Percentiles rank a stretch among this genome's conserved stretches.
phyloP scores from a whole-genome alignment of 352 stramenopile species.

The Peronospora belbahrii region DNA sequence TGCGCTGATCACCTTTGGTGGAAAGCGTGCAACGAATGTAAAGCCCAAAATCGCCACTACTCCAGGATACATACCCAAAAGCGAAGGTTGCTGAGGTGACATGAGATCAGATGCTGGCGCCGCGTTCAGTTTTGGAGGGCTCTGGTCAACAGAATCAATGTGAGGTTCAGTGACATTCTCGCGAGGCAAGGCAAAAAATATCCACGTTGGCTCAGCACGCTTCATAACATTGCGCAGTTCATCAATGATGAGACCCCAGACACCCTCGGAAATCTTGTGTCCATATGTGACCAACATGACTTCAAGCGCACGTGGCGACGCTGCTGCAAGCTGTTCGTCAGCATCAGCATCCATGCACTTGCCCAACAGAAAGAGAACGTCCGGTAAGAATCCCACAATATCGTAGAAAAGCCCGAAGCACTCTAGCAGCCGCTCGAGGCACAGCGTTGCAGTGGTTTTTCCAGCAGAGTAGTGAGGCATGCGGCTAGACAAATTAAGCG shows the following conservation, averaged over 20 bases:
- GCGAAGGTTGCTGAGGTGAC: conserved; percentile 43
- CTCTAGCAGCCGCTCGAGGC: conserved; percentile 50
- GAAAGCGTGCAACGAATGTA: conserved; percentile 42
- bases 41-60: conserved; percentile 48
- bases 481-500: conserved; percentile 8
- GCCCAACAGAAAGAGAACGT: conserved; percentile 66
- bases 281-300: conserved; percentile 62
- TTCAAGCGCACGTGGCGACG: conserved; percentile 51
- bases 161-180: conserved; percentile 3
- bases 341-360: conserved; percentile 73
- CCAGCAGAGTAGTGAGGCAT: conserved; percentile 32
- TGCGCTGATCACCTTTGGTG: conserved; percentile 47
- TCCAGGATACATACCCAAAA: conserved; percentile 65
- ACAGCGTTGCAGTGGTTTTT: conserved; percentile 60
- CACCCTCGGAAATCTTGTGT: conserved; percentile 72
- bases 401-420: conserved; percentile 81
- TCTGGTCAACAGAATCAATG: conserved; percentile 2
- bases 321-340: conserved; percentile 59
- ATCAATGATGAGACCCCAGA: conserved; percentile 75
- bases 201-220: conserved; percentile 65
- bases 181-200: conserved; percentile 39
- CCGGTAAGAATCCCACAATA: conserved; percentile 61
- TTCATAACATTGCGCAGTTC: conserved; percentile 73
- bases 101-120: conserved; percentile 6
- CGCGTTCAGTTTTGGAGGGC: conserved; percentile 6